Evolutionary conservation across 2,329 filamentous ascomycete genomes (phyloP), one percentile per base, ranked within the genome.

Genomic region (Colletotrichum tropicale): DNA sequence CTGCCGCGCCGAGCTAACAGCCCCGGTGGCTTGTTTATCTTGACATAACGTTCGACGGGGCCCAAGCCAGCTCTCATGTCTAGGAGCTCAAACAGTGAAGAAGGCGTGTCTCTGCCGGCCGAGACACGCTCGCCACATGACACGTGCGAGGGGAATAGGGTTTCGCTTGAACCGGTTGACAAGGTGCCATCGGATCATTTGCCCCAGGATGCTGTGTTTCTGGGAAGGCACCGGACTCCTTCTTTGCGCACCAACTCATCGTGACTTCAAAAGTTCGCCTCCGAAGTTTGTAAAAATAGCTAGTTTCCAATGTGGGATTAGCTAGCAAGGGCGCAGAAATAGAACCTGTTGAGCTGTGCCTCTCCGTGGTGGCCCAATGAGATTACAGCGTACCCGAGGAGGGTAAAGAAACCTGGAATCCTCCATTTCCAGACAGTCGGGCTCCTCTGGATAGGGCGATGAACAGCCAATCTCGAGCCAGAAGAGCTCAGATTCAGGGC

Each of bases 81-180:
- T 26, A 43, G 60, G 58, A 52, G 65, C 52, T 76, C 48, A 58
- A 48, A 34, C 26, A 24, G 28, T 66, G 52, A 16, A 73, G 30
- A 70, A 48, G 61, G 36, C 38, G 71, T 76, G 71, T 76, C 74
- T 76, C 71, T 32, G 71, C 71, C 52, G 70, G 58, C 60, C 62
- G 66, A 75, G 66, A 74, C 74, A 66, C 13, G 28, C 26, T 75
- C 71, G 62, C 71, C 65, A 76, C 58, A 74, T 60, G 66, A 72
- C 72, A 75, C 74, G 71, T 76, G 74, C 71, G 56, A 66, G 61
- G 43, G 21, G 66, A 69, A 75, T 66, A 62, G 61, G 62, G 74
- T 70, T 75, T 71, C 34, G 56, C 71, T 48, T 66, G 24, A 61
- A 52, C 60, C 66, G 65, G 66, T 62, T 76, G 74, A 65, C 64